These are phyloP conservation scores for Phlyctochytrium arcticum DNA, from an alignment of 192 early-diverging fungal genomes.

Conservation along the genomic window DNA sequence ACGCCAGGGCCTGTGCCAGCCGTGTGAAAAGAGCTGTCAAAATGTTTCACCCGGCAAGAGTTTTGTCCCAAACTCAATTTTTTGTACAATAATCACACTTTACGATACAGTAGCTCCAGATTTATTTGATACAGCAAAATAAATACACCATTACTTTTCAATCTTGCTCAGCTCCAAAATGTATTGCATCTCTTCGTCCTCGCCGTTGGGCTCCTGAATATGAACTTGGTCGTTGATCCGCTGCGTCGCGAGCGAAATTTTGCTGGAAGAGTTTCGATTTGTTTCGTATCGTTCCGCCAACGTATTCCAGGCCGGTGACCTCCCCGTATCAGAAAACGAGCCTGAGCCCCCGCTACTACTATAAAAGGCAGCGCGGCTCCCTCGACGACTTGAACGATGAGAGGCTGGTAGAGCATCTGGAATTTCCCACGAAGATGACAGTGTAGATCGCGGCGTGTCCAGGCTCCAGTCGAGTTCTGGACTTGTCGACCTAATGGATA, in stretches of 20 bases:
- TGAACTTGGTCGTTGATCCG: background rate
- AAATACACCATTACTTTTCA: constrained; percentile 10
- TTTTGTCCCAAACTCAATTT: no score
- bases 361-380: background rate
- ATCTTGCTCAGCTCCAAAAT: constrained; percentile 21
- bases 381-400: background rate
- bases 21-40: no score
- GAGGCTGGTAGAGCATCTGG: background rate
- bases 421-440: background rate
- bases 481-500: background rate
- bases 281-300: background rate
- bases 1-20: no score
- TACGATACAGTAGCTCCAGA: no score
- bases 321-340: no score
- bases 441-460: background rate
- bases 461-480: background rate
- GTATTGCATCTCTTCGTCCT: constrained; percentile 30
- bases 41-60: no score
- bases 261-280: background rate
- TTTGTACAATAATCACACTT: no score
- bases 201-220: background rate
- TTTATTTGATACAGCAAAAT: no score
- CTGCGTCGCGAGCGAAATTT: no score
- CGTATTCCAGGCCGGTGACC: no score
- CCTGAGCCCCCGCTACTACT: background rate